Conservation (phyloP, 768 basidiomycete species). For the Rhizopogon sp. region DNA sequence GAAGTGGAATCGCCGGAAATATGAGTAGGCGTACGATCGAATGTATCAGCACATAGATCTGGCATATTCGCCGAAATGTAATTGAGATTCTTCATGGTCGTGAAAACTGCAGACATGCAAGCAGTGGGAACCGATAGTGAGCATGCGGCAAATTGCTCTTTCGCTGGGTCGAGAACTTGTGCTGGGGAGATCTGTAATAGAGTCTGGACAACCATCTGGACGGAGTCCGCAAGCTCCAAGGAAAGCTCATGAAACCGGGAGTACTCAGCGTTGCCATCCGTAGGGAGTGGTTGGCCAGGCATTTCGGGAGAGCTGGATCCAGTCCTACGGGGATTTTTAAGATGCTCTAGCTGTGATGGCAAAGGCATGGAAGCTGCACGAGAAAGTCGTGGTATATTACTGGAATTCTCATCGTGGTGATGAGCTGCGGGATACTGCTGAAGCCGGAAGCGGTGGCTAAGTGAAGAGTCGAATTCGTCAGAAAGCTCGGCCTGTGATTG, state of each 20-base stretch:
- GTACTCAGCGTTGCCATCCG: constrained; percentile 13
- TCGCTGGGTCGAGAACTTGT: constrained; percentile 87
- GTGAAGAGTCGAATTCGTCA: constrained; percentile 24
- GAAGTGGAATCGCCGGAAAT: constrained; percentile 4
- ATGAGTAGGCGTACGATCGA: background rate
- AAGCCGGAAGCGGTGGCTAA: constrained; percentile 17
- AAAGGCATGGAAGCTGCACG: constrained; percentile 77
- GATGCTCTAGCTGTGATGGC: constrained; percentile 71
- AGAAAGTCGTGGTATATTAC: constrained; percentile 49
- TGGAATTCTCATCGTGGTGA: constrained; percentile 20
- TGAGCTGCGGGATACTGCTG: constrained; percentile 18
- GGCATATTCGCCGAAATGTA: constrained; percentile 87
- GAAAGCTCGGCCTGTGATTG: constrained; percentile 27
- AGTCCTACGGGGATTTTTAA: constrained; percentile 61
- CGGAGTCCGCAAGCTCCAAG: constrained; percentile 83
- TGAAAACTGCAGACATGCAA: constrained; percentile 84
- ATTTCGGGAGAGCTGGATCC: constrained; percentile 5
- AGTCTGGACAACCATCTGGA: constrained; percentile 88
- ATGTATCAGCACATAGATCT: constrained; percentile 22
- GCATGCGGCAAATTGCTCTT: constrained; percentile 90
- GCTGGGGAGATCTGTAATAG: constrained; percentile 86
- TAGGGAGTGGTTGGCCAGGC: constrained; percentile 13
- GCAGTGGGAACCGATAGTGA: constrained; percentile 83
- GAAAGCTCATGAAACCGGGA: constrained; percentile 64
- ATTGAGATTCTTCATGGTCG: constrained; percentile 90